phyloP scores from a whole-genome alignment of 768 basidiomycete genomes.

The Cubamyces sp. region DNA sequence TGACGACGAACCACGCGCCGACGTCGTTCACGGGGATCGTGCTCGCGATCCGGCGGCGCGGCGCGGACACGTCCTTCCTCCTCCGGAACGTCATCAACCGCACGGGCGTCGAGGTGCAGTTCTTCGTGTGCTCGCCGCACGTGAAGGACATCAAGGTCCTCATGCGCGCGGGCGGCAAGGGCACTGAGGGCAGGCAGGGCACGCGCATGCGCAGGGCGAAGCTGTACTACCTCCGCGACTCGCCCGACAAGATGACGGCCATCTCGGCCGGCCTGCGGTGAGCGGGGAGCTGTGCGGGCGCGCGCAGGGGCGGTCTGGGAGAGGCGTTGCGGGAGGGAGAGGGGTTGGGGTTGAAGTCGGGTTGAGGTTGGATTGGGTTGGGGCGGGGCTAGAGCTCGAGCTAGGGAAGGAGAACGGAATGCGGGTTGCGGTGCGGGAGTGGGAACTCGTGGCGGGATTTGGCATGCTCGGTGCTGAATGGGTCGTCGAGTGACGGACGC shows the following conservation, averaged over 20 bases:
- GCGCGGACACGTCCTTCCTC: conserved; percentile 85
- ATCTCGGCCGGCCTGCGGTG: conserved; percentile 55
- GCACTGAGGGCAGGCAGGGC: conserved; percentile 43
- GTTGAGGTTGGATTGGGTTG: background rate
- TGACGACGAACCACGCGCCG: conserved; percentile 76
- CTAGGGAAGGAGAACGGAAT: background rate
- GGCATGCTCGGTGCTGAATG: background rate
- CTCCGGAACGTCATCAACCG: conserved; percentile 90
- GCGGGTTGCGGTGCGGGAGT: background rate
- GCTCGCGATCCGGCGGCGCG: conserved; percentile 79
- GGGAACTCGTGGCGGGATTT: background rate
- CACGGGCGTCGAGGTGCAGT: conserved; percentile 92
- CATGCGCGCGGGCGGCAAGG: conserved; percentile 50
- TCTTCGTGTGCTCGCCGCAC: conserved; percentile 84
- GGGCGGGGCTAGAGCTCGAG: background rate
- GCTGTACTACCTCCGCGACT: conserved; percentile 79
- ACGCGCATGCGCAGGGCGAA: conserved; percentile 77
- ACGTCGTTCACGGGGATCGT: conserved; percentile 89
- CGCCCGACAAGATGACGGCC: conserved; percentile 84
- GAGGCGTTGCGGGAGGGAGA: background rate
- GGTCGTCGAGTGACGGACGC: background rate
- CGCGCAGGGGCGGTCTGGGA: background rate
- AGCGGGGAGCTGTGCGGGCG: background rate
- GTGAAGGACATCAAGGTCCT: conserved; percentile 86
- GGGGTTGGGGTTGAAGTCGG: background rate